Evolutionary conservation across 768 basidiomycete genomes (phyloP).

Genomic region (Dendrothele bispora): DNA sequence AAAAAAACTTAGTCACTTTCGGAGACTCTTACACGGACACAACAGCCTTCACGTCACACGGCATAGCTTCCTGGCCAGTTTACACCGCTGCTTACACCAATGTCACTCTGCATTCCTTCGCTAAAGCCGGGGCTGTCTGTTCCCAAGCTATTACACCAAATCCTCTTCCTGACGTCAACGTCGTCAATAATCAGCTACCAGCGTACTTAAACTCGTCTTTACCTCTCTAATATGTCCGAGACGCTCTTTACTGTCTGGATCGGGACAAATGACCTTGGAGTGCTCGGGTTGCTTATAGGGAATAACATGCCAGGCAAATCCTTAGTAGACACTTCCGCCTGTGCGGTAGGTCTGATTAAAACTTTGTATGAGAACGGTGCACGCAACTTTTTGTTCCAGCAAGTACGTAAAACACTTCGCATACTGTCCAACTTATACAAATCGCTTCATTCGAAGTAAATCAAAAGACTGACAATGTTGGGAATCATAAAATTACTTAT

Average conservation of each 20-base stretch:
- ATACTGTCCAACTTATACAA: constrained; percentile 21
- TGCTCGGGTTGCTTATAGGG: constrained; percentile 25
- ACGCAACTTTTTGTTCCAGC: constrained; percentile 38
- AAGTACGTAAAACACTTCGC: constrained; percentile 22
- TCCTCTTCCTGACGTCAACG: constrained; percentile 22
- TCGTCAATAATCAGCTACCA: constrained; percentile 32
- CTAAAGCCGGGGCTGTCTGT: constrained; percentile 34
- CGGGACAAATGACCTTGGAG: constrained; percentile 32
- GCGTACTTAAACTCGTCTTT: constrained; percentile 26
- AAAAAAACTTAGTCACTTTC: constrained; percentile 34
- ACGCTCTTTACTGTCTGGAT: constrained; percentile 42
- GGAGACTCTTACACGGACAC: constrained; percentile 36
- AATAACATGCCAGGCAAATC: constrained; percentile 26
- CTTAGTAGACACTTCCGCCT: constrained; percentile 29
- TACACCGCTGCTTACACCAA: constrained; percentile 30
- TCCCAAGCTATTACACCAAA: constrained; percentile 25
- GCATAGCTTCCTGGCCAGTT: constrained; percentile 29
- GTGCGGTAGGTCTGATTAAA: constrained; percentile 34
- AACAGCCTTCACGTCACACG: constrained; percentile 14
- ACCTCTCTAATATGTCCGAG: constrained; percentile 21
- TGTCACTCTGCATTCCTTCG: constrained; percentile 32
- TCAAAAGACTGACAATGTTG: no score
- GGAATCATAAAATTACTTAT: no score
- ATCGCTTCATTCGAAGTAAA: neutral
- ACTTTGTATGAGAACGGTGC: constrained; percentile 32